phyloP scores from a whole-genome alignment of 139 green algal genomes.

The Dunaliella primolecta region DNA sequence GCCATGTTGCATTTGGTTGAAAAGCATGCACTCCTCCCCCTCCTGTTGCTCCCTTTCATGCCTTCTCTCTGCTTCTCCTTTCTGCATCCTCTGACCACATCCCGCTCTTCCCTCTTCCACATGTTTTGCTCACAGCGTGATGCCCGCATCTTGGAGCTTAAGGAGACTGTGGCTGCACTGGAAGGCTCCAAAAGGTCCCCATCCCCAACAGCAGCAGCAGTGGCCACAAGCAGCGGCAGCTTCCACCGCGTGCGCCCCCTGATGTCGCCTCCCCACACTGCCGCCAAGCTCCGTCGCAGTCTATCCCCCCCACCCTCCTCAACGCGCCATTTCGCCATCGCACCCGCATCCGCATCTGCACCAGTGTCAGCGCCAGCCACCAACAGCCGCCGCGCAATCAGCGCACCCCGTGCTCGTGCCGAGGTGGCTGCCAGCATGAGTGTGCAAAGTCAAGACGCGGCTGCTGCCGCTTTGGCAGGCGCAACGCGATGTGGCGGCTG shows the following conservation, averaged over 20 bases:
- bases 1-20: no score
- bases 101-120: no score
- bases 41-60: no score
- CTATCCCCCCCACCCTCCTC: background rate
- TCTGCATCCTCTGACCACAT: no score
- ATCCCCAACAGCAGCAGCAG: slow-evolving; percentile 3
- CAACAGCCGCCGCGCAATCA: background rate
- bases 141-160: slow-evolving; percentile 7
- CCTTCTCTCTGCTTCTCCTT: no score
- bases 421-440: background rate
- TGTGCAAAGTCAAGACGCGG: background rate
- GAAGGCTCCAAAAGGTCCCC: background rate
- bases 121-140: slow-evolving; percentile 10
- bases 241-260: no score
- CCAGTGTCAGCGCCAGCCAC: background rate
- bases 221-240: background rate
- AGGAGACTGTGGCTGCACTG: background rate
- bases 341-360: background rate
- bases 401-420: background rate
- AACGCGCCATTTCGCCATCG: background rate
- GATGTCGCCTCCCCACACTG: background rate
- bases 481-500: background rate
- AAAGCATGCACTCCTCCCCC: no score
- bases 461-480: background rate
- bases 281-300: background rate